Percentiles rank a stretch among this genome's conserved stretches.
Evolutionary conservation across 2,329 filamentous ascomycete species (phyloP).

Genomic region (Neobulgaria alba): DNA sequence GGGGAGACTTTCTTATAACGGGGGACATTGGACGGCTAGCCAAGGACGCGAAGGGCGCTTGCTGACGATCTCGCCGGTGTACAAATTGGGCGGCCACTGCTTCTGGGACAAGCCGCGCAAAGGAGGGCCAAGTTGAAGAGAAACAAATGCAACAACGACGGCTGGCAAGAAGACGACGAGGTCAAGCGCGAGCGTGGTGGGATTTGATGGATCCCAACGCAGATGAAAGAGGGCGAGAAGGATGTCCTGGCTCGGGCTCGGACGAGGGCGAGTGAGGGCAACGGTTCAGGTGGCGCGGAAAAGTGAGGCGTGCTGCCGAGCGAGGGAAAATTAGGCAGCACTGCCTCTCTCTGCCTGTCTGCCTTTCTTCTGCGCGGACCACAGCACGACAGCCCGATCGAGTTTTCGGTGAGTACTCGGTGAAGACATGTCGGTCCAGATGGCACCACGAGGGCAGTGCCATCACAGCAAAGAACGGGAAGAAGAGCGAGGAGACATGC

Average conservation of each 20-base stretch:
- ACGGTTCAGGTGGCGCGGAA: neutral
- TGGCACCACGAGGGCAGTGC: no score
- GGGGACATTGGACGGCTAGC: conserved; percentile 7
- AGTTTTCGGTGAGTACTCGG: no score
- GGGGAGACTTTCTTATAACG: conserved; percentile 11
- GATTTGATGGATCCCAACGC: neutral
- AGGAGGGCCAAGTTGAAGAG: conserved; percentile 5
- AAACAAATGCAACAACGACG: no score
- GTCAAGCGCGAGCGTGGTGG: no score
- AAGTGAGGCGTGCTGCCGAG: conserved; percentile 19
- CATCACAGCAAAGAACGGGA: no score
- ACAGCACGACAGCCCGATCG: no score
- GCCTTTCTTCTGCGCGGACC: no score
- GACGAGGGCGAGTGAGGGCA: conserved; percentile 3
- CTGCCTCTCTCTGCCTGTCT: no score
- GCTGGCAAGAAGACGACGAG: neutral
- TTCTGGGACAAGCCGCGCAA: neutral
- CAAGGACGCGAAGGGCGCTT: conserved; percentile 1
- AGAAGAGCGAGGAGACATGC: no score
- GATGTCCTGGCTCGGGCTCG: no score
- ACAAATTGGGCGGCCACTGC: conserved; percentile 7
- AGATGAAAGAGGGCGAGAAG: conserved; percentile 12
- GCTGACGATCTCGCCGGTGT: conserved; percentile 12
- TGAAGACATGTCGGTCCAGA: no score
- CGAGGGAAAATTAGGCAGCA: conserved; percentile 14